Conservation (phyloP, 169 alveolate genomes). For the Plasmodium cynomolgi region DNA sequence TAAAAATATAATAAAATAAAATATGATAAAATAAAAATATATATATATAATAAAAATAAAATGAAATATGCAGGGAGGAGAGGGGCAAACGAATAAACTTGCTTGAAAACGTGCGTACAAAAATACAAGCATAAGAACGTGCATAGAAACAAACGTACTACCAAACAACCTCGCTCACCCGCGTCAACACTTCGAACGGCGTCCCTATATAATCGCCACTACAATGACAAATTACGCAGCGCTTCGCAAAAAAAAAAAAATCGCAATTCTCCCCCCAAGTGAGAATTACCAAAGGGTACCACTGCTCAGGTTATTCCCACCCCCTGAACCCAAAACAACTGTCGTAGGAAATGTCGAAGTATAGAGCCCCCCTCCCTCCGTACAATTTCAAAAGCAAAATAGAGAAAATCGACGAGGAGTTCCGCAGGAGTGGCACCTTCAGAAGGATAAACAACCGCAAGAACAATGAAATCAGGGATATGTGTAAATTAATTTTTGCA, state of each 20-base stretch:
- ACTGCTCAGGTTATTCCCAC: neutral
- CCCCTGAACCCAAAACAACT: constrained; percentile 6
- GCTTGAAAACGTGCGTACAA: neutral
- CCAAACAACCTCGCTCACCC: neutral
- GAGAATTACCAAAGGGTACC: neutral
- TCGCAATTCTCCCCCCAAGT: neutral
- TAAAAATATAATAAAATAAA: neutral
- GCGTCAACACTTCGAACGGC: neutral
- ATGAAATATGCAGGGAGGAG: neutral
- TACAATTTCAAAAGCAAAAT: constrained; percentile 53
- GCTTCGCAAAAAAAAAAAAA: neutral
- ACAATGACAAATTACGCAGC: neutral
- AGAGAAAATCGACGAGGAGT: constrained; percentile 50
- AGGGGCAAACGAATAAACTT: neutral
- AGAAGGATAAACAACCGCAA: constrained; percentile 57
- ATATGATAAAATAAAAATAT: too few relatives aligned
- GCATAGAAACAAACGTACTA: neutral
- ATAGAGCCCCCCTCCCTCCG: constrained; percentile 62
- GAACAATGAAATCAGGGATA: constrained; percentile 68
- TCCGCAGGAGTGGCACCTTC: constrained; percentile 33
- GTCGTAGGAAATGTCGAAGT: constrained; percentile 29
- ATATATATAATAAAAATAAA: too few relatives aligned
- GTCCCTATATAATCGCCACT: neutral
- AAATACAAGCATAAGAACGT: neutral
- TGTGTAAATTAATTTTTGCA: constrained; percentile 30